Evolutionary conservation across 2,329 filamentous ascomycete genomes (phyloP).

Genomic region (Aspergillus sp.): DNA sequence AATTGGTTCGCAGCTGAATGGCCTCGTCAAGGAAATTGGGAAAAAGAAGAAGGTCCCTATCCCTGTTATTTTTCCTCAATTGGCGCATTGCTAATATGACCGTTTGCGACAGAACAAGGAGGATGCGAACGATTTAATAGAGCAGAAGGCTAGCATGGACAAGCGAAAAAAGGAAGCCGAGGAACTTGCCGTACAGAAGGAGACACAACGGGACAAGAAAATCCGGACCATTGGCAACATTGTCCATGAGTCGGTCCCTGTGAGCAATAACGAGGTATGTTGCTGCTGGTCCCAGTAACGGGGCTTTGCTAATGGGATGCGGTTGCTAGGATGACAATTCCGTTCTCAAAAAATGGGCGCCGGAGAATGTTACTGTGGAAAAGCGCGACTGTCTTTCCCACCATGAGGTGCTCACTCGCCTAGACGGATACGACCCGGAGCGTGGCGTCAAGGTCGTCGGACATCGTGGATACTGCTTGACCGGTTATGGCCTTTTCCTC

Average conservation of each 20-base stretch:
- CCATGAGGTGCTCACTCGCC: conserved; percentile 79
- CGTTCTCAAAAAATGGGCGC: conserved; percentile 68
- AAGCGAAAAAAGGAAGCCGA: conserved; percentile 74
- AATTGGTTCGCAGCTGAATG: conserved; percentile 76
- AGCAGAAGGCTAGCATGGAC: conserved; percentile 67
- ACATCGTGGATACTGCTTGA: conserved; percentile 88
- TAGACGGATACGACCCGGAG: conserved; percentile 89
- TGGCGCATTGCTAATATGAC: conserved; percentile 4
- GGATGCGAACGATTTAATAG: conserved; percentile 68
- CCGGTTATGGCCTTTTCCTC: conserved; percentile 78
- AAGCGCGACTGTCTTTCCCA: conserved; percentile 77
- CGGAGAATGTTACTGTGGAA: conserved; percentile 62
- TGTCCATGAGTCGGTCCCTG: conserved; percentile 78
- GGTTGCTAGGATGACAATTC: conserved; percentile 64
- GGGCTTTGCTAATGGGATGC: neutral
- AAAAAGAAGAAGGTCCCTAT: conserved; percentile 69
- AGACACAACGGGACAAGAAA: conserved; percentile 63
- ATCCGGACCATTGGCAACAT: conserved; percentile 80
- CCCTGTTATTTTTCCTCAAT: neutral
- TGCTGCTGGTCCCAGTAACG: neutral
- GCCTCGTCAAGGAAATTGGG: conserved; percentile 79
- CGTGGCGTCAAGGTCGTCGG: conserved; percentile 90
- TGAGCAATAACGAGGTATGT: conserved; percentile 67
- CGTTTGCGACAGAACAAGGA: conserved; percentile 60
- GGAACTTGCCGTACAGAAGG: conserved; percentile 65